Percentiles rank a stretch among this genome's conserved stretches.
phyloP scores from a whole-genome alignment of 2,329 filamentous ascomycete species.

The Neobulgaria alba region DNA sequence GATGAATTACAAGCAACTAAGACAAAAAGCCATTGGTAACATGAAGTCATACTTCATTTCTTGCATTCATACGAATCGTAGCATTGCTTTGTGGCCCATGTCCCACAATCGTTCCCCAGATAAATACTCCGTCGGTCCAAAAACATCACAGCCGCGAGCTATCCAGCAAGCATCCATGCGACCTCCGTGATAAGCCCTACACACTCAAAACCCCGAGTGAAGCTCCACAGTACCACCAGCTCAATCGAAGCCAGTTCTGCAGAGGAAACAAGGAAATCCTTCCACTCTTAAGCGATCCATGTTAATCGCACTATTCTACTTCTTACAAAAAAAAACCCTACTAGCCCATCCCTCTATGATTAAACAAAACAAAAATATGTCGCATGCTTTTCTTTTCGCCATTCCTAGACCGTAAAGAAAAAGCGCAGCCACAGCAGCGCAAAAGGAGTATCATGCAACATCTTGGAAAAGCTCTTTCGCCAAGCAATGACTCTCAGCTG shows the following conservation, averaged over 20 bases:
- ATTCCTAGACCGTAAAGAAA: conserved; percentile 3
- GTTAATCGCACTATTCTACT: not conserved
- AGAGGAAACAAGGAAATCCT: not conserved
- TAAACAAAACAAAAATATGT: not conserved
- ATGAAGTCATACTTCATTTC: not conserved
- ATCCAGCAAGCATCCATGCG: not conserved
- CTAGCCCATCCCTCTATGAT: not conserved
- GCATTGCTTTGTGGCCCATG: not conserved
- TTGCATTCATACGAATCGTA: not conserved
- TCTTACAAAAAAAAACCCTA: not conserved
- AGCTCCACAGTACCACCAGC: not conserved
- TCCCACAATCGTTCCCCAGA: not conserved
- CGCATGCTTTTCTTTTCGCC: not conserved
- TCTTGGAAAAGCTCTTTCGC: not conserved
- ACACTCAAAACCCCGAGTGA: not conserved
- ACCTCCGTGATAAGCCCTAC: not conserved
- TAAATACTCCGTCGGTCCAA: not conserved
- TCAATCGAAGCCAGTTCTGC: not conserved
- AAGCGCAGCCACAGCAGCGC: conserved; percentile 1
- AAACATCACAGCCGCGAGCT: not conserved
- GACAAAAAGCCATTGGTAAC: not conserved
- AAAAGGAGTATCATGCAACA: conserved; percentile 5
- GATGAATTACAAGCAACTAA: too few relatives aligned
- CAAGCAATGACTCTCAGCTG: too few relatives aligned
- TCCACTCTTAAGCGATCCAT: not conserved